Percentiles rank a stretch among this genome's conserved stretches.
These are phyloP conservation scores for Candida railenensis DNA, from an alignment of 805 yeast species.

Conservation along the genomic window DNA sequence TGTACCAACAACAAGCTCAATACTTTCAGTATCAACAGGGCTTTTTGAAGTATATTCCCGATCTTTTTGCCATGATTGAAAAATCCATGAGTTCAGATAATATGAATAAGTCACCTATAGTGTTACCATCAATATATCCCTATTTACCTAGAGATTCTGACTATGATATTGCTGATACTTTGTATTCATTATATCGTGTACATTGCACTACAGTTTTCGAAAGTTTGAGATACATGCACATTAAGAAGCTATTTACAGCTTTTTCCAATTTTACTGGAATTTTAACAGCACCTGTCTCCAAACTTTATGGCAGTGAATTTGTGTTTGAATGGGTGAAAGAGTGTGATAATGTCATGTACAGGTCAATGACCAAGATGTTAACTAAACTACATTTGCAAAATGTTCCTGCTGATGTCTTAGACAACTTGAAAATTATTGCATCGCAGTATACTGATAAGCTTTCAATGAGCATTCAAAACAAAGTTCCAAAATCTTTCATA, in stretches of 20 bases:
- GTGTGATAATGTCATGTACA: conserved; percentile 67
- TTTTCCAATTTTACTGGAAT: conserved; percentile 52
- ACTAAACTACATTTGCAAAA: conserved; percentile 58
- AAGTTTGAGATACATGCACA: conserved; percentile 63
- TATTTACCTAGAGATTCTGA: conserved; percentile 48
- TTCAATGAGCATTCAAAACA: conserved; percentile 32
- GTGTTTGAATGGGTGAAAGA: conserved; percentile 61
- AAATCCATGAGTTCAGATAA: background rate
- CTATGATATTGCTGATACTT: conserved; percentile 57
- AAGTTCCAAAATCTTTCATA: conserved; percentile 51
- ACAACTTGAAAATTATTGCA: conserved; percentile 55
- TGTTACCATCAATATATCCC: conserved; percentile 39
- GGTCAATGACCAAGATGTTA: conserved; percentile 53
- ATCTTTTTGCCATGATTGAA: background rate
- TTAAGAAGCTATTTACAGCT: conserved; percentile 56
- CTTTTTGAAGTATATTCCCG: background rate
- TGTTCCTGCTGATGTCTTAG: conserved; percentile 55
- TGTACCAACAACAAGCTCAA: background rate
- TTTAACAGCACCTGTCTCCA: conserved; percentile 62
- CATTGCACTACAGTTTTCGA: conserved; percentile 67
- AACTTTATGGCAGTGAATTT: conserved; percentile 50
- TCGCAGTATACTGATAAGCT: conserved; percentile 47
- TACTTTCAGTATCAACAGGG: background rate
- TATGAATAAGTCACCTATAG: conserved; percentile 17
- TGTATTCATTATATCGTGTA: conserved; percentile 59